These are phyloP conservation scores for Saccharum officinarum DNA, from an alignment of 176 grass and related monocot species.

Conservation along the genomic window DNA sequence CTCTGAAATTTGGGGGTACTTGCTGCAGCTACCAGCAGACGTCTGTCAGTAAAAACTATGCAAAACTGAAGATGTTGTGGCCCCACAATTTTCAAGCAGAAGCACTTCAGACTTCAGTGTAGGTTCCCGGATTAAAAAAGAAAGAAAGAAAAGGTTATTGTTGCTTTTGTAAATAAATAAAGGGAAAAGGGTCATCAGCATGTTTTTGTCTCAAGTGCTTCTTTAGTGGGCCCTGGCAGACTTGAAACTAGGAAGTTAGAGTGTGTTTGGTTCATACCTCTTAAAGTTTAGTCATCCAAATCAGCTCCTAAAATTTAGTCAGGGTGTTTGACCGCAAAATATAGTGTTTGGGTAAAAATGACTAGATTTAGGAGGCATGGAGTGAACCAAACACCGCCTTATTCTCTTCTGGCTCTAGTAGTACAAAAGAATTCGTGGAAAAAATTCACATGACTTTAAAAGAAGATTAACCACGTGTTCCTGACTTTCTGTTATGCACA, in stretches of 20 bases:
- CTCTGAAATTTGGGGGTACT: background rate
- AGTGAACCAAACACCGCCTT: too few species aligned
- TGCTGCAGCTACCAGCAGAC: background rate
- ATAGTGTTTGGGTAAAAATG: too few species aligned
- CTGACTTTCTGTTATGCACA: background rate
- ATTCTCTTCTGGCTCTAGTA: background rate
- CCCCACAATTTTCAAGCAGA: background rate
- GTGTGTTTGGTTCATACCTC: too few species aligned
- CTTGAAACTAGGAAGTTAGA: background rate
- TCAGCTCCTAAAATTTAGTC: too few species aligned
- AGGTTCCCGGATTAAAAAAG: background rate
- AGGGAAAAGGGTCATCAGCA: background rate
- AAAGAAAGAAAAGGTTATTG: background rate
- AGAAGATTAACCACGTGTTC: constrained; percentile 25
- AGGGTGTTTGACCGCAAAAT: too few species aligned
- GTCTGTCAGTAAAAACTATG: background rate
- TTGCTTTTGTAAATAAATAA: background rate
- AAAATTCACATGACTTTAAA: background rate
- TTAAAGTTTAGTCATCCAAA: too few species aligned
- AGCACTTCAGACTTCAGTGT: background rate
- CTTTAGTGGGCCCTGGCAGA: background rate
- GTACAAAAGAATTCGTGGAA: background rate
- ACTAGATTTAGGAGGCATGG: too few species aligned
- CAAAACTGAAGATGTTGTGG: background rate
- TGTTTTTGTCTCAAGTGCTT: background rate